Conservation (phyloP, 2,329 filamentous ascomycete genomes). For the Catunica adiposa region DNA sequence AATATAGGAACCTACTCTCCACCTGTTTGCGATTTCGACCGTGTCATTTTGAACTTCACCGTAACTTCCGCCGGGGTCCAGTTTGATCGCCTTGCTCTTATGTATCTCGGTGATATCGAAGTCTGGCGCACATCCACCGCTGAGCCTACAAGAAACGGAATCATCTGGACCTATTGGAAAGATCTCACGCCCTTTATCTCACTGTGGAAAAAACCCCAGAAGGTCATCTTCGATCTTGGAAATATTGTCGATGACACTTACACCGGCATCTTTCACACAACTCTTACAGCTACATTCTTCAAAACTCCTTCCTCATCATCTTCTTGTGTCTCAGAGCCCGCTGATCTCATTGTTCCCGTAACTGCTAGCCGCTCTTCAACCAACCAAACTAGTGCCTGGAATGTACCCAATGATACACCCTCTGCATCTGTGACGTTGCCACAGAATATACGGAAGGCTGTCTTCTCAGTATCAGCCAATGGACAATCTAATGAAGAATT, state of each 20-base stretch:
- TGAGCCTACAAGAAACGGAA: slow-evolving; percentile 54
- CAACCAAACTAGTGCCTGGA: slow-evolving; percentile 48
- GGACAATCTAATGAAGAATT: slow-evolving; percentile 67
- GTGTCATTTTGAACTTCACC: slow-evolving; percentile 60
- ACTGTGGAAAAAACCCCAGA: slow-evolving; percentile 54
- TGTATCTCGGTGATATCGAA: slow-evolving; percentile 63
- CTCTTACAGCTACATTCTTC: slow-evolving; percentile 58
- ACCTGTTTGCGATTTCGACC: slow-evolving; percentile 53
- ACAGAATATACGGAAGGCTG: slow-evolving; percentile 47
- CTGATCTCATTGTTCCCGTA: slow-evolving; percentile 52
- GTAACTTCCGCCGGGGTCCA: slow-evolving; percentile 55
- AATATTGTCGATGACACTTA: slow-evolving; percentile 55
- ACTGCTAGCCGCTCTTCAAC: slow-evolving; percentile 35
- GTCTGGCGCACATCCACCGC: slow-evolving; percentile 74
- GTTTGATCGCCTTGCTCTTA: slow-evolving; percentile 57
- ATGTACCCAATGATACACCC: slow-evolving; percentile 45
- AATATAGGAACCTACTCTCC: slow-evolving; percentile 44
- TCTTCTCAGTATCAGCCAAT: slow-evolving; percentile 61
- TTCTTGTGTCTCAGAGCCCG: slow-evolving; percentile 22
- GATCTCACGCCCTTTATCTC: slow-evolving; percentile 58
- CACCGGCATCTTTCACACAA: slow-evolving; percentile 58
- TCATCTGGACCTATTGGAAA: slow-evolving; percentile 61
- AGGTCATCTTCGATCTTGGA: slow-evolving; percentile 62
- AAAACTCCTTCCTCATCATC: slow-evolving; percentile 19
- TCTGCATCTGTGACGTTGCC: slow-evolving; percentile 46